Evolutionary conservation across 2,329 filamentous ascomycete genomes (phyloP), one percentile per base, ranked within the genome.

Genomic region (Macroventuria anomochaeta): DNA sequence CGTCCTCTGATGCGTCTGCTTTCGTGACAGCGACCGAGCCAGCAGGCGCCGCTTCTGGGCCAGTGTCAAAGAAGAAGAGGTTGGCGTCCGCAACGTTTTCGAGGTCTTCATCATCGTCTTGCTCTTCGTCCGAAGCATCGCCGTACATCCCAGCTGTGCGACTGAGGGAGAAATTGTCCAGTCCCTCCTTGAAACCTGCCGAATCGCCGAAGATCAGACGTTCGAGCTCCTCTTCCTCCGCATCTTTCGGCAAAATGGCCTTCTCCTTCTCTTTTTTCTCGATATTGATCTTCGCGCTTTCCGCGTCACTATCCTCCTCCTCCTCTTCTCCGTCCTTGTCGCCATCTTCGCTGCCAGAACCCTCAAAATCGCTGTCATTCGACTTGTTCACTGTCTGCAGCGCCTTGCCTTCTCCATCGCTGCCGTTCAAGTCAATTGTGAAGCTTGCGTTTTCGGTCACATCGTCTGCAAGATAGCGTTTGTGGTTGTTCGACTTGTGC

Each of bases 181-280:
- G 78, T 34, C 88, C 88, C 52, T 88, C 82, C 53, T 87, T 84
- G 74, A 97, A 97, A 28, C 88, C 90, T n/a, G 85, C 83, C 39
- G 88, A 86, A 76, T 96, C 90, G 49, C 95, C 95, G 58, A 99
- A 90, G 3, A 99, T 89, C 58, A 97, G 79, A 61, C 87, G 85
- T 78, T 97, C 93, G 25, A 97, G 85, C 71, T 93, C 91, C 68
- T 89, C 86, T 73, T 97, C 93, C 46, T 89, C 87, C 12, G 86
- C 87, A 71, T 96, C 91, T 71, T 93, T 95, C 43, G 89, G 87
- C 20, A 66, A 38, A 18, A 65, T 53, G 7, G 57, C 53, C 53
- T 62, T 65, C 39, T 67, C 65, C n/a, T 56, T 40, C 34, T 57
- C 55, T 56, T 70, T 64, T 20, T 58, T 37, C 13, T 68, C 59